Evolutionary conservation across 176 grass and related monocot species (phyloP).

Genomic region (Triticum timopheevii): DNA sequence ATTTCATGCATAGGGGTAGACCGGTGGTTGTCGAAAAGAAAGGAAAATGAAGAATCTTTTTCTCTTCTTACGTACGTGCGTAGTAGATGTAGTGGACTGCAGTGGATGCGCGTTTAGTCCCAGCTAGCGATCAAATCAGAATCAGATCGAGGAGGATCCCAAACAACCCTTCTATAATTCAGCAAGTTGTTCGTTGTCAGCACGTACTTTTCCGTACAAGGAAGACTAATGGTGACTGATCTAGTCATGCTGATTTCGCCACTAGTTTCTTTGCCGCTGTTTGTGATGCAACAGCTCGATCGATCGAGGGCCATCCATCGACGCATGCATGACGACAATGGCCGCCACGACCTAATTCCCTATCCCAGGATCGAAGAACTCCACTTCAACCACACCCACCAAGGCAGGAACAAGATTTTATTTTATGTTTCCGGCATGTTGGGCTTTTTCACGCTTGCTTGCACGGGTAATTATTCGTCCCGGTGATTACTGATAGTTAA

Average conservation of each 20-base stretch:
- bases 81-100: neutral
- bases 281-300: neutral
- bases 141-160: slow-evolving; percentile 10
- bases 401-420: neutral
- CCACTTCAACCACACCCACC: slow-evolving; percentile 27
- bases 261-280: neutral
- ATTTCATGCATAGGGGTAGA: slow-evolving; percentile 7
- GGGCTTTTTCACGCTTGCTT: slow-evolving; percentile 14
- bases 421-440: neutral
- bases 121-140: neutral
- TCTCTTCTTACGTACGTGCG: neutral
- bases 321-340: slow-evolving; percentile 1
- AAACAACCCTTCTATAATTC: neutral
- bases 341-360: slow-evolving; percentile 13
- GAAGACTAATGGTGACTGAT: neutral
- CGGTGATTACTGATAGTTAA: neutral
- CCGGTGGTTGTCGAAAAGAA: neutral
- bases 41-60: neutral
- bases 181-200: slow-evolving; percentile 6
- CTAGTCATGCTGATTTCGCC: neutral
- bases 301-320: neutral
- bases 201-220: slow-evolving; percentile 14
- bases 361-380: neutral
- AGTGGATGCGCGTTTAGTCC: neutral
- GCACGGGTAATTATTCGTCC: slow-evolving; percentile 31